Percentiles rank a stretch among this genome's conserved stretches.
Evolutionary conservation across 257 asterid species (phyloP).

Genomic region (Leptodermis oblonga): DNA sequence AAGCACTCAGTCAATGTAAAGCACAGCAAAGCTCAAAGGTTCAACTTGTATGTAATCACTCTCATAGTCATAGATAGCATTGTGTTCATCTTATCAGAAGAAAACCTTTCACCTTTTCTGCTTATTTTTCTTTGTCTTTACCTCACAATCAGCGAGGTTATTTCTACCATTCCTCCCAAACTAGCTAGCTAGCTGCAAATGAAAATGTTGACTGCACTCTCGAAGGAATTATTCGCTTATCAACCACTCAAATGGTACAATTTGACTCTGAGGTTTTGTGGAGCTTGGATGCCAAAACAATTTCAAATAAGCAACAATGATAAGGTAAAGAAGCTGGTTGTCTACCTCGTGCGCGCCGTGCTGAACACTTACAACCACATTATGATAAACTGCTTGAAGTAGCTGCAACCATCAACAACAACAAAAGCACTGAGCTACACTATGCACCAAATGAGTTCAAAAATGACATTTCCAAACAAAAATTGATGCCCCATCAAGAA

Average conservation of each 20-base stretch:
- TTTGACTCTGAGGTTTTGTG: background rate
- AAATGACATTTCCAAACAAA: conserved; percentile 6
- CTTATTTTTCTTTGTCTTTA: background rate
- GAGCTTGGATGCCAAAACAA: background rate
- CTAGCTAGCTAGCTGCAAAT: background rate
- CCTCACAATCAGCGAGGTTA: background rate
- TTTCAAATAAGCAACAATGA: background rate
- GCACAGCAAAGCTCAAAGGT: background rate
- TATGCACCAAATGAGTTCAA: background rate
- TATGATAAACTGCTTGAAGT: background rate
- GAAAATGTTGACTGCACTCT: background rate
- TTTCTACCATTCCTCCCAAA: background rate
- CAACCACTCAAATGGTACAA: background rate
- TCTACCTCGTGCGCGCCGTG: background rate
- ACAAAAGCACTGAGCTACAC: background rate
- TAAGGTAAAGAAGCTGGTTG: background rate
- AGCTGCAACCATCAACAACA: background rate
- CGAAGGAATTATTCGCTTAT: background rate
- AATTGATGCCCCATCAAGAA: conserved; percentile 6
- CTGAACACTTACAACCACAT: background rate
- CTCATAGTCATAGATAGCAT: background rate
- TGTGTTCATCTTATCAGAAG: background rate
- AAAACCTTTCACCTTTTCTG: background rate
- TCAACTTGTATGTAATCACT: background rate
- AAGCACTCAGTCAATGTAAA: background rate